Evolutionary conservation across 148 eudicot species (phyloP).

Genomic region (Mesembryanthemum crystallinum): DNA sequence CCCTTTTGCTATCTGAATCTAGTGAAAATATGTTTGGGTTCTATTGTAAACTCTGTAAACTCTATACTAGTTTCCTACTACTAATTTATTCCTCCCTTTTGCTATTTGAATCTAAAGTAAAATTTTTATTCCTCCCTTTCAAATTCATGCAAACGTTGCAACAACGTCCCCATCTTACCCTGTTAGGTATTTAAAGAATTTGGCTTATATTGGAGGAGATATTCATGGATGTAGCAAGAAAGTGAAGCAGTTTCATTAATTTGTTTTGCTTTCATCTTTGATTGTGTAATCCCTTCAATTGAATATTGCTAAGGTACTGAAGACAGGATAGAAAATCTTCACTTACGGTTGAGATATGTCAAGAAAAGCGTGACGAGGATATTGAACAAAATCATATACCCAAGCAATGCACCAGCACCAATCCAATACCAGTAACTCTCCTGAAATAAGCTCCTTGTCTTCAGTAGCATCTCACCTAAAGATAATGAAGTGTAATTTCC

Average conservation of each 20-base stretch:
- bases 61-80: too few species aligned
- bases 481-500: conserved; percentile 50
- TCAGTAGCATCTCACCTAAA: conserved; percentile 77
- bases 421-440: conserved; percentile 95
- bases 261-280: neutral
- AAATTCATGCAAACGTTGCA: too few species aligned
- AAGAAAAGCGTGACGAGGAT: conserved; percentile 73
- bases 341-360: conserved; percentile 91
- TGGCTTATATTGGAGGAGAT: neutral
- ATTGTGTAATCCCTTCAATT: neutral
- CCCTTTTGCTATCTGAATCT: too few species aligned
- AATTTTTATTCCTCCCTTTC: too few species aligned
- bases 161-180: too few species aligned
- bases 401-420: conserved; percentile 88
- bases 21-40: too few species aligned
- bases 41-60: too few species aligned
- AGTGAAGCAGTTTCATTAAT: neutral
- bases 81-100: too few species aligned
- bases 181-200: neutral
- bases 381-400: conserved; percentile 74
- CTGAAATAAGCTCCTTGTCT: conserved; percentile 75
- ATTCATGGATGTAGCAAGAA: neutral
- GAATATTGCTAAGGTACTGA: neutral
- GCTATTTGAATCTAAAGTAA: too few species aligned
- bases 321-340: conserved; percentile 18